Conservation (phyloP, 192 early-diverging fungal species). For the Ambispora gerdemannii region DNA sequence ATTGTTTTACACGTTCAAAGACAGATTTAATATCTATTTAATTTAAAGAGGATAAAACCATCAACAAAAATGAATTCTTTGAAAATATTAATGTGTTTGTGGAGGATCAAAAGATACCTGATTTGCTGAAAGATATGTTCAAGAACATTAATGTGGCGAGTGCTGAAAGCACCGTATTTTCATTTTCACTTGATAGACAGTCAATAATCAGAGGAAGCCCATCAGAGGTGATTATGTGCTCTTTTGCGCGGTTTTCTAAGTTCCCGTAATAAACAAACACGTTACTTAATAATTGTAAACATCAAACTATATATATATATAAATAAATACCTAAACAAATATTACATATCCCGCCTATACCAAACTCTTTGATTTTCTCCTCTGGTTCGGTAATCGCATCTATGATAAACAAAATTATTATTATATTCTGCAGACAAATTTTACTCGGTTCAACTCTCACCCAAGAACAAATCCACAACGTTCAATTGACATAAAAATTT, state of each 20-base stretch:
- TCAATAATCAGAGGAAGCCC: conserved; percentile 22
- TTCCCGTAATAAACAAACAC: background rate
- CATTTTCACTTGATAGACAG: conserved; percentile 20
- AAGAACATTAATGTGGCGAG: conserved; percentile 19
- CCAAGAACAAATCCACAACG: conserved; percentile 41
- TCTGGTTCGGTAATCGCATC: conserved; percentile 24
- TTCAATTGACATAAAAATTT: conserved; percentile 40
- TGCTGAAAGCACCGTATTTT: conserved; percentile 9
- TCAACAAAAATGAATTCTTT: background rate
- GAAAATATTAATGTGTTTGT: background rate
- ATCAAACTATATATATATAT: background rate
- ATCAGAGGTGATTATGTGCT: conserved; percentile 25
- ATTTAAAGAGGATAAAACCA: background rate
- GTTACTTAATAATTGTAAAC: background rate
- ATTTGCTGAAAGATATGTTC: background rate
- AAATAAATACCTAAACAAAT: conserved; percentile 17
- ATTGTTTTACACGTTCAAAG: background rate
- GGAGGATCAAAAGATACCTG: background rate
- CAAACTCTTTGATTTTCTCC: conserved; percentile 26
- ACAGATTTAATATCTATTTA: conserved; percentile 5
- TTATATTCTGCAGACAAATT: background rate
- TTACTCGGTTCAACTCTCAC: conserved; percentile 7
- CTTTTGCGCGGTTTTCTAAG: conserved; percentile 16
- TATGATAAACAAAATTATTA: background rate
- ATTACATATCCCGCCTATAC: conserved; percentile 30